Evolutionary conservation across 805 yeast species (phyloP).

Genomic region (Vanderwaltozyma yarrowii): DNA sequence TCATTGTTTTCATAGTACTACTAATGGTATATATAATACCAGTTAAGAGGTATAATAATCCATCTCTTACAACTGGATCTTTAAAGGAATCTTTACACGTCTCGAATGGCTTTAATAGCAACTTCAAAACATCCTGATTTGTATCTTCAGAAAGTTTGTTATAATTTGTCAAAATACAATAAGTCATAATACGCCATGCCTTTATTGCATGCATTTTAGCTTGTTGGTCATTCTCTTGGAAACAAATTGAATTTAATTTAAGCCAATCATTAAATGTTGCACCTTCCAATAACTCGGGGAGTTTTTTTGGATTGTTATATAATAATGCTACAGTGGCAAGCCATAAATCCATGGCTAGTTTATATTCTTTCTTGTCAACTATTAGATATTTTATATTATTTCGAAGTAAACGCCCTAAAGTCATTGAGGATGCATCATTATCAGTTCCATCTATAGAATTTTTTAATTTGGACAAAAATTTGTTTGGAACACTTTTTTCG

Average conservation of each 20-base stretch:
- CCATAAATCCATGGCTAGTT: conserved; percentile 25
- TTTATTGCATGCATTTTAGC: conserved; percentile 15
- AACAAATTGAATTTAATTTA: conserved; percentile 11
- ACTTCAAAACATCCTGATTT: background rate
- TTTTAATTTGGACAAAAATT: conserved; percentile 3
- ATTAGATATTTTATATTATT: conserved; percentile 11
- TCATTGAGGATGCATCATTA: background rate
- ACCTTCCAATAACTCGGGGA: conserved; percentile 4
- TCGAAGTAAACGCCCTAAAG: conserved; percentile 14
- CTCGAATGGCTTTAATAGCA: background rate
- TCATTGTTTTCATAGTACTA: conserved; percentile 1
- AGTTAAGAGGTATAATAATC: conserved; percentile 11
- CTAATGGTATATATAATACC: conserved; percentile 12
- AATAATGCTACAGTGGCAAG: conserved; percentile 19
- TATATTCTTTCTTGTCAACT: conserved; percentile 11
- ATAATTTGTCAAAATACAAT: conserved; percentile 9
- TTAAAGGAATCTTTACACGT: no score
- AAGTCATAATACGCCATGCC: conserved; percentile 22
- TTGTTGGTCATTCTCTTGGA: conserved; percentile 5
- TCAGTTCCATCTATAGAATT: background rate
- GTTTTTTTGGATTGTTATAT: conserved; percentile 9
- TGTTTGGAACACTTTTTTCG: conserved; percentile 7
- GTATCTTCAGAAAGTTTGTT: background rate
- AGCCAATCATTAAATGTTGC: conserved; percentile 13
- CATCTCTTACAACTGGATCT: conserved; percentile 4